Conservation (phyloP, 306 rosid species). For the Canavalia ensiformis region DNA sequence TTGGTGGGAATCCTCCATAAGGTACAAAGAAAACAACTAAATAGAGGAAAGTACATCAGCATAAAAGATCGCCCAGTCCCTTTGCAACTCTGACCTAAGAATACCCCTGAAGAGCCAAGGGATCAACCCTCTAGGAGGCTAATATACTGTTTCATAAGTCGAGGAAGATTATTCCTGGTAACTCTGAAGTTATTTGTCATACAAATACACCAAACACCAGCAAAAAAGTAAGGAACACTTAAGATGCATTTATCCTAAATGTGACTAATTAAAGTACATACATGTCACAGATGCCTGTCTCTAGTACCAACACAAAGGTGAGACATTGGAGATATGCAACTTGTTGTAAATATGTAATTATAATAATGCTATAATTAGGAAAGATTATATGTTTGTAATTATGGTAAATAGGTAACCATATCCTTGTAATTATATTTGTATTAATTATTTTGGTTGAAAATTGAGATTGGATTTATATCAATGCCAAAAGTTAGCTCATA, state of each 20-base stretch:
- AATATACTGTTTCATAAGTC: background rate
- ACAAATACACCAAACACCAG: background rate
- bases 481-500: too few species aligned
- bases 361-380: too few species aligned
- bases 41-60: background rate
- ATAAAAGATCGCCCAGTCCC: background rate
- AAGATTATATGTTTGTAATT: too few species aligned
- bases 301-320: background rate
- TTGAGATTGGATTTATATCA: too few species aligned
- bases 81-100: background rate
- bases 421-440: too few species aligned
- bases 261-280: constrained; percentile 22
- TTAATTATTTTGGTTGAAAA: too few species aligned
- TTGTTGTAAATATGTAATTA: too few species aligned
- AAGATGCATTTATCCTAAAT: constrained; percentile 1
- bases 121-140: too few species aligned
- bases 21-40: background rate
- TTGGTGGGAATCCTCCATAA: background rate
- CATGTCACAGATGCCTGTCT: constrained; percentile 8
- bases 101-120: background rate
- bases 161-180: background rate
- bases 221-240: background rate
- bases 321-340: background rate
- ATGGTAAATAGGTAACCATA: too few species aligned
- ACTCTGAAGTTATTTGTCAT: background rate